Evolutionary conservation across 352 stramenopile species (phyloP).

Genomic region (Phytophthora tentaculata): DNA sequence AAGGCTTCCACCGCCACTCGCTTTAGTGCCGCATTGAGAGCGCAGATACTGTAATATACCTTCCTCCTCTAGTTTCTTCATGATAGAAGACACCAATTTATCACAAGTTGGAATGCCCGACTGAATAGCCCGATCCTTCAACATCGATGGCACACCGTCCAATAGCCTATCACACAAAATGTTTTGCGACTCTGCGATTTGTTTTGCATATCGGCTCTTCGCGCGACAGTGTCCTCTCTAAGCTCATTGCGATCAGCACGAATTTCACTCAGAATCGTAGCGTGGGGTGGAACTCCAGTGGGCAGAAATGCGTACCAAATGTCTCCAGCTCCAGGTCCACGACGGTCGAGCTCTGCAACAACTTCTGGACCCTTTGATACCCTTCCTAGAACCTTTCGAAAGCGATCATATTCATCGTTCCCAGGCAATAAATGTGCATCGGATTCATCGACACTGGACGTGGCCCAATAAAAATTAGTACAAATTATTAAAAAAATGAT

Average conservation of each 20-base stretch:
- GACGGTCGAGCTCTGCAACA: not conserved
- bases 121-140: conserved; percentile 2
- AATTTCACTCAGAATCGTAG: too few species aligned
- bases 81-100: not conserved
- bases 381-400: not conserved
- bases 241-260: too few species aligned
- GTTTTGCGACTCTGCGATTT: not conserved
- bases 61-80: not conserved
- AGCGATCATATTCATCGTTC: not conserved
- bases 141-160: too few species aligned
- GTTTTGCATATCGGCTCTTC: not conserved
- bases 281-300: too few species aligned
- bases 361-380: not conserved
- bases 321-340: not conserved
- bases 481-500: not conserved
- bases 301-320: conserved; percentile 31
- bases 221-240: too few species aligned
- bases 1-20: too few species aligned
- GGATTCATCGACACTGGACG: not conserved
- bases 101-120: conserved; percentile 1
- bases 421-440: not conserved
- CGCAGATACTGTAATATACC: not conserved
- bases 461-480: not conserved
- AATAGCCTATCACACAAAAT: not conserved
- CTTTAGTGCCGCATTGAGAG: not conserved